These are phyloP conservation scores for Glycine soja DNA, from an alignment of 306 rosid species.

Conservation along the genomic window DNA sequence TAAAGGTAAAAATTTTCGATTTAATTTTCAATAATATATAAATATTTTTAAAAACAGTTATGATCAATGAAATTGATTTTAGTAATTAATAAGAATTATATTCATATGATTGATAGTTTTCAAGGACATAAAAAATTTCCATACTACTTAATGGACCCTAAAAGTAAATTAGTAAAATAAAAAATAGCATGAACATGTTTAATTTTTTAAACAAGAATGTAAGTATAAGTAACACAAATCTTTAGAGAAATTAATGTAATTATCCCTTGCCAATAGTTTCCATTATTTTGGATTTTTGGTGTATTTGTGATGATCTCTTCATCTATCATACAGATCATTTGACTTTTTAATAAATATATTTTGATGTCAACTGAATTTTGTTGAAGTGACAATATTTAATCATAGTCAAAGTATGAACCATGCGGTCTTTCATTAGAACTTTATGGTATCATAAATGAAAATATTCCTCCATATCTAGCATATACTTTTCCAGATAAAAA, in stretches of 20 bases:
- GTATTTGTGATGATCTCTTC: neutral
- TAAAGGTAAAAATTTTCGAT: no score
- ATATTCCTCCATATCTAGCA: neutral
- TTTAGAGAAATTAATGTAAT: neutral
- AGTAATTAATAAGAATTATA: no score
- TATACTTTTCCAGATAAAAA: neutral
- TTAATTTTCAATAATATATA: no score
- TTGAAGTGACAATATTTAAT: neutral
- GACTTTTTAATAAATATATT: neutral
- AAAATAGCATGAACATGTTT: no score
- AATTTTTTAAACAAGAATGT: no score
- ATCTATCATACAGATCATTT: neutral
- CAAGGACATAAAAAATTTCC: no score
- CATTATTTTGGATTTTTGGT: neutral
- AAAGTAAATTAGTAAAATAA: no score
- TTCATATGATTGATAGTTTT: no score
- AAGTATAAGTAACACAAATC: no score
- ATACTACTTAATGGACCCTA: no score
- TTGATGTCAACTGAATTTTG: neutral
- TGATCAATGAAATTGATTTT: no score
- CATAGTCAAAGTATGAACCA: neutral
- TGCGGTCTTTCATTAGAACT: neutral
- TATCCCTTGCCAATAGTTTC: neutral
- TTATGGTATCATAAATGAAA: neutral
- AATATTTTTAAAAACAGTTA: no score